phyloP scores from a whole-genome alignment of 768 basidiomycete genomes.

The Leccinum truebloodii region DNA sequence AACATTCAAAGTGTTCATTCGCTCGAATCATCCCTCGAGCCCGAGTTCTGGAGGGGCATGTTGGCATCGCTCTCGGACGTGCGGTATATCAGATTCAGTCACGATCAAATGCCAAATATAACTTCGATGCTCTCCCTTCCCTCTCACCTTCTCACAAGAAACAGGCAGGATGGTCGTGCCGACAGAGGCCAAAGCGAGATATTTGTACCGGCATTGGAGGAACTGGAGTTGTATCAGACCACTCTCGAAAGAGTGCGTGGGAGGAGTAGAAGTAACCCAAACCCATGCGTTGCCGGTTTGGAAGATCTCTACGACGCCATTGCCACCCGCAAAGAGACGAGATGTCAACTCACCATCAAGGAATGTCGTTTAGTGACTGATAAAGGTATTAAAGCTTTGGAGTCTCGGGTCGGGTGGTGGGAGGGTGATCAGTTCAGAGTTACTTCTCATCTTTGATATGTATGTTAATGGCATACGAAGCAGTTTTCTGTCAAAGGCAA shows the following conservation, averaged over 20 bases:
- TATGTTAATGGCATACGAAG: neutral
- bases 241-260: neutral
- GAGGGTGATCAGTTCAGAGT: neutral
- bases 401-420: neutral
- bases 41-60: neutral
- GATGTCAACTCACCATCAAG: neutral
- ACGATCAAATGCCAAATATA: neutral
- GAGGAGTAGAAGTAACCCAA: too few species aligned
- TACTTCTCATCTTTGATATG: neutral
- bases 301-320: neutral
- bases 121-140: neutral
- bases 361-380: neutral
- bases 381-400: neutral
- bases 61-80: neutral
- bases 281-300: neutral
- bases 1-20: neutral
- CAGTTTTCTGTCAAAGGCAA: neutral
- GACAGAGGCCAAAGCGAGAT: neutral
- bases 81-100: neutral
- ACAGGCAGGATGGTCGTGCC: neutral
- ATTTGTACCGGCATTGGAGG: neutral
- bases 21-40: accelerated
- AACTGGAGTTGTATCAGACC: neutral
- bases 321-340: neutral
- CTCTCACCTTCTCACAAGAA: neutral